Conservation (phyloP, 305 asterid species). For the Petunia hybrid region DNA sequence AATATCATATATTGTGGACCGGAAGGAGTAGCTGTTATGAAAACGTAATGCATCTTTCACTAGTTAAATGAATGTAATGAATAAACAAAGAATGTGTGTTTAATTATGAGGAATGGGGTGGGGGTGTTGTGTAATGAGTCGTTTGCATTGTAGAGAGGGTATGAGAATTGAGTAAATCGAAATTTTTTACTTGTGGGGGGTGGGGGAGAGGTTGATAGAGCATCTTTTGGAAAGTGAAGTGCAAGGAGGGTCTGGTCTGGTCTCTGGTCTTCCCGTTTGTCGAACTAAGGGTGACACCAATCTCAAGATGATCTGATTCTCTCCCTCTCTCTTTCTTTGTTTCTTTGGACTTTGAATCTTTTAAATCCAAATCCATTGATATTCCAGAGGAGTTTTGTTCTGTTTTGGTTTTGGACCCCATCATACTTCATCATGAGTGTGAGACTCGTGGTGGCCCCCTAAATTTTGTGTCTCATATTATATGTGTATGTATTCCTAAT, state of each 20-base stretch:
- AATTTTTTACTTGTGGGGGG: background rate
- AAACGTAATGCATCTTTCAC: background rate
- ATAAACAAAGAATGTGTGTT: background rate
- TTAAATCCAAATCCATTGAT: conserved; percentile 65
- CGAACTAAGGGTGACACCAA: conserved; percentile 46
- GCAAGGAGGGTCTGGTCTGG: conserved; percentile 30
- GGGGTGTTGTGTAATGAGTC: conserved; percentile 21
- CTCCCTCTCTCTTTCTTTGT: conserved; percentile 43
- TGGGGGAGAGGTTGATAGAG: conserved; percentile 32
- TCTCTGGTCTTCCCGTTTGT: conserved; percentile 53
- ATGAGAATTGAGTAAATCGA: conserved; percentile 31
- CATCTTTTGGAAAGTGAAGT: conserved; percentile 56
- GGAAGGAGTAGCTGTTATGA: too few species aligned
- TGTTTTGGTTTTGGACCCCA: conserved; percentile 25
- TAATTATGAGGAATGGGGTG: background rate
- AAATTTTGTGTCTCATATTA: conserved; percentile 6
- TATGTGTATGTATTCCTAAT: background rate
- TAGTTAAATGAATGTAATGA: background rate
- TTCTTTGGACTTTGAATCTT: conserved; percentile 55
- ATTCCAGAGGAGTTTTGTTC: conserved; percentile 53
- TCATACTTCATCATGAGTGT: conserved; percentile 34
- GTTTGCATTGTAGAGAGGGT: conserved; percentile 15
- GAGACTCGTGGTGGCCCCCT: conserved; percentile 27
- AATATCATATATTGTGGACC: too few species aligned
- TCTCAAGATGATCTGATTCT: conserved; percentile 68